A percentile compares a stretch with the other conserved stretches of the same genome.
These are phyloP conservation scores for Petunia axillaris DNA, from an alignment of 257 asterid species.

Conservation along the genomic window DNA sequence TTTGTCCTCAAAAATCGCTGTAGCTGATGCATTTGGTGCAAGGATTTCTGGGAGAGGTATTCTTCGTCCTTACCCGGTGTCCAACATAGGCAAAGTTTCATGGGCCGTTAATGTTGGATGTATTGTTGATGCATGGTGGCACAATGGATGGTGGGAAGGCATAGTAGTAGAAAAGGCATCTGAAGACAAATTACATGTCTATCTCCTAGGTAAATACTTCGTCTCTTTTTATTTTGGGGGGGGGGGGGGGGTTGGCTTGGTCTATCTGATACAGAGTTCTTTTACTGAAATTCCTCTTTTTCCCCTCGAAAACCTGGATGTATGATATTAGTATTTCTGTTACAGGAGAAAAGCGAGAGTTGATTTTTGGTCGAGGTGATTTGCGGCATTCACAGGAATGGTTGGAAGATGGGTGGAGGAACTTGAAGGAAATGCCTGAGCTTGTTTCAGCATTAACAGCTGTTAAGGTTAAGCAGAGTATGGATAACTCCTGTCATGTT, in stretches of 20 bases:
- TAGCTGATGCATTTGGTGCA: conserved; percentile 53
- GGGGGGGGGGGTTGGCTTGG: not conserved
- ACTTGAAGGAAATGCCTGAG: conserved; percentile 53
- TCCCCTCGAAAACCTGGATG: not conserved
- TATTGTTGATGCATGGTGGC: conserved; percentile 81
- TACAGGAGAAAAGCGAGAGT: conserved; percentile 66
- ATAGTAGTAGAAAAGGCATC: conserved; percentile 62
- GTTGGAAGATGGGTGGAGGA: conserved; percentile 56
- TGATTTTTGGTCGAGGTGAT: conserved; percentile 37
- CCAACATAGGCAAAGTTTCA: conserved; percentile 30
- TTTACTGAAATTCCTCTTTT: not conserved
- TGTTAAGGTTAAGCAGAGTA: conserved; percentile 12
- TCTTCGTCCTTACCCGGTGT: conserved; percentile 52
- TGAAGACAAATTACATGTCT: conserved; percentile 44
- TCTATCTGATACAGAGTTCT: not conserved
- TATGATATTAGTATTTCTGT: not conserved
- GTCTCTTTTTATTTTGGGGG: not conserved
- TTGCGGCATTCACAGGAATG: conserved; percentile 80
- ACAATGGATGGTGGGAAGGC: conserved; percentile 99
- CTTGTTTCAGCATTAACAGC: conserved; percentile 38
- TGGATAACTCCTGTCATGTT: conserved; percentile 1
- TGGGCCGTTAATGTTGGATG: conserved; percentile 50
- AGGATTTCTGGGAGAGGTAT: conserved; percentile 66
- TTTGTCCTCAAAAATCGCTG: conserved; percentile 59
- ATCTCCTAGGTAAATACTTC: conserved; percentile 64